phyloP scores from a whole-genome alignment of 1,139 yeast species.

The Scheffersomyces cryptocercus region DNA sequence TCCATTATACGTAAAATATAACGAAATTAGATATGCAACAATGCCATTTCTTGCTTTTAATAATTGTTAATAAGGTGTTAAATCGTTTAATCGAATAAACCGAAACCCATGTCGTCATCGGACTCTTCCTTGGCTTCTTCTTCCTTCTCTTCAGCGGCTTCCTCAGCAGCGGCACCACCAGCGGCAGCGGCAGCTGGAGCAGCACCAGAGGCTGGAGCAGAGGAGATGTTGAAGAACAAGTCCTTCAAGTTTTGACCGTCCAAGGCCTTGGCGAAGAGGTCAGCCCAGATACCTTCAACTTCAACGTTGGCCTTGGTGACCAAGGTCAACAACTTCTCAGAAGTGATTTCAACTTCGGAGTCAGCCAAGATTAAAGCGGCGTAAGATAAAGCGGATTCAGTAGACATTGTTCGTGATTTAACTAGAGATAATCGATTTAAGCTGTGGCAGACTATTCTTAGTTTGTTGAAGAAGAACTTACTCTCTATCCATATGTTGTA shows the following conservation, averaged over 20 bases:
- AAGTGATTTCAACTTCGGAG: conserved; percentile 91
- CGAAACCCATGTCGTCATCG: conserved; percentile 87
- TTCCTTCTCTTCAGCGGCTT: conserved; percentile 28
- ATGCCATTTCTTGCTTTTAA: background rate
- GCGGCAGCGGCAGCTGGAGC: conserved; percentile 53
- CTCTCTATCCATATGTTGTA: background rate
- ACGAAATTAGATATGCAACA: background rate
- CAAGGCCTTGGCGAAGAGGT: conserved; percentile 93
- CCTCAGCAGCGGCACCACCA: conserved; percentile 50
- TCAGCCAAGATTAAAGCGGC: conserved; percentile 99
- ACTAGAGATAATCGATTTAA: conserved; percentile 29
- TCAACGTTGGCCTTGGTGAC: conserved; percentile 63
- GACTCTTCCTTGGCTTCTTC: conserved; percentile 70
- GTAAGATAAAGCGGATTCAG: conserved; percentile 70
- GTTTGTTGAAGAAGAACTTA: conserved; percentile 9
- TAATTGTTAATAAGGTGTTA: conserved; percentile 2
- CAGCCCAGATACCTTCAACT: conserved; percentile 90
- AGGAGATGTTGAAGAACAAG: conserved; percentile 76
- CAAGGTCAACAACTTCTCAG: conserved; percentile 81
- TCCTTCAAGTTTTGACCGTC: conserved; percentile 96
- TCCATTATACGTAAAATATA: background rate
- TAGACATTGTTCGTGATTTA: conserved; percentile 41
- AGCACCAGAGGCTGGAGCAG: conserved; percentile 46
- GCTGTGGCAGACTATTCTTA: conserved; percentile 30
- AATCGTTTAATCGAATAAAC: conserved; percentile 56